Conservation (phyloP, 2,329 filamentous ascomycete species). For the Periconia sp. region DNA sequence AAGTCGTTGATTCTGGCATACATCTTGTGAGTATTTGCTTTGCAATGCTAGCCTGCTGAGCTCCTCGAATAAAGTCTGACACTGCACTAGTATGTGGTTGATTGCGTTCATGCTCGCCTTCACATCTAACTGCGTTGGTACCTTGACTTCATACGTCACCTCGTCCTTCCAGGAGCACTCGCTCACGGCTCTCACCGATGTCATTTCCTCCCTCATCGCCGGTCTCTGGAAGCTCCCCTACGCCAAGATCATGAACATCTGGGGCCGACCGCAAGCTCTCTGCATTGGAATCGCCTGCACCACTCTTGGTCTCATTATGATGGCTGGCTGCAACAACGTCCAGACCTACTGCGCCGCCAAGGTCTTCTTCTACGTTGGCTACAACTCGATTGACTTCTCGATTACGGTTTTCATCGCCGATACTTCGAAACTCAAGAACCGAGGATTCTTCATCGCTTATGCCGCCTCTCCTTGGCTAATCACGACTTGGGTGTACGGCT, state of each 20-base stretch:
- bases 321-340: slow-evolving; percentile 68
- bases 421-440: slow-evolving; percentile 67
- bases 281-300: slow-evolving; percentile 39
- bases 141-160: slow-evolving; percentile 50
- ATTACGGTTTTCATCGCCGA: slow-evolving; percentile 73
- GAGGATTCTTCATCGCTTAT: slow-evolving; percentile 65
- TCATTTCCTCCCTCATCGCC: slow-evolving; percentile 46
- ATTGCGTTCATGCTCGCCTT: slow-evolving; percentile 58
- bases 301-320: slow-evolving; percentile 63
- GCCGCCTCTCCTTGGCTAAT: slow-evolving; percentile 39
- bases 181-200: slow-evolving; percentile 45
- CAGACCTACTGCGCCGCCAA: slow-evolving; percentile 68
- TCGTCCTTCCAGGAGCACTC: slow-evolving; percentile 44
- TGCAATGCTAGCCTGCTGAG: too few relatives aligned
- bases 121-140: slow-evolving; percentile 49
- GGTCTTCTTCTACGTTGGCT: slow-evolving; percentile 71
- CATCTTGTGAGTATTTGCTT: slow-evolving; percentile 31
- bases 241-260: slow-evolving; percentile 53
- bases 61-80: too few relatives aligned
- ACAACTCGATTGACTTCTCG: slow-evolving; percentile 65
- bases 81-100: slow-evolving; percentile 31
- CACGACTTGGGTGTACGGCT: slow-evolving; percentile 38
- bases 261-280: slow-evolving; percentile 48
- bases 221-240: slow-evolving; percentile 50
- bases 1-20: slow-evolving; percentile 34